phyloP scores from a whole-genome alignment of 139 green algal genomes.

The Astrephomene gubernaculifera region DNA sequence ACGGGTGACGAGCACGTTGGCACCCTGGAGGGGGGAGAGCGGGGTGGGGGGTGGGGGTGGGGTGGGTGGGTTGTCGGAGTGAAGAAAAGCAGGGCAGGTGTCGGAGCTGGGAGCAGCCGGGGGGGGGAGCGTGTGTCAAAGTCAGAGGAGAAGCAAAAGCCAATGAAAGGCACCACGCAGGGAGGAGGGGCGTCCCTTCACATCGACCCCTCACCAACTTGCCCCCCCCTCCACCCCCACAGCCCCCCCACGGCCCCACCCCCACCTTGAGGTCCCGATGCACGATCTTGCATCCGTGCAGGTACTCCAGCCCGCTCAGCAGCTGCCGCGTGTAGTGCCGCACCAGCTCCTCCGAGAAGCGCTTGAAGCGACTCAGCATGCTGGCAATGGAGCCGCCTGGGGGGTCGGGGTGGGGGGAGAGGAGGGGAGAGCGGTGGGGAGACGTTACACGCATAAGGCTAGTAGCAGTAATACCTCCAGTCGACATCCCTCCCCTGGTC shows the following conservation, averaged over 20 bases:
- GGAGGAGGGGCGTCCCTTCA: too few species aligned
- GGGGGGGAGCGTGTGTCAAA: background rate
- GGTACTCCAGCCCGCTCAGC: constrained; percentile 91
- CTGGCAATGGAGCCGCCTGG: constrained; percentile 92
- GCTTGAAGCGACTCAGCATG: constrained; percentile 88
- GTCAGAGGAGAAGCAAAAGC: too few species aligned
- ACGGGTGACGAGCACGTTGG: constrained; percentile 94
- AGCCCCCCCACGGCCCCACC: too few species aligned
- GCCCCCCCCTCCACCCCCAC: too few species aligned
- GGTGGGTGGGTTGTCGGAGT: too few species aligned
- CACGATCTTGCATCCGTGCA: constrained; percentile 76
- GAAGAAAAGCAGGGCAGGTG: too few species aligned
- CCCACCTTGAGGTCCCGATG: constrained; percentile 46
- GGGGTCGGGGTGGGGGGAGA: background rate
- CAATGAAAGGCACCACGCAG: too few species aligned
- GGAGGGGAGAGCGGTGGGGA: too few species aligned
- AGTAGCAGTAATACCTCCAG: too few species aligned
- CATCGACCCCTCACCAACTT: too few species aligned
- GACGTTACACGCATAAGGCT: too few species aligned
- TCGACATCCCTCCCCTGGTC: too few species aligned
- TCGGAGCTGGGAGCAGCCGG: background rate
- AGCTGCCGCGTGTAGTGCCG: constrained; percentile 85
- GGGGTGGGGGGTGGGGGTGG: background rate
- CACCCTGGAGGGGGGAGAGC: constrained; percentile 59
- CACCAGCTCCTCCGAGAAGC: constrained; percentile 65